phyloP scores from a whole-genome alignment of 2,329 filamentous ascomycete genomes.

The Diatrype stigma region DNA sequence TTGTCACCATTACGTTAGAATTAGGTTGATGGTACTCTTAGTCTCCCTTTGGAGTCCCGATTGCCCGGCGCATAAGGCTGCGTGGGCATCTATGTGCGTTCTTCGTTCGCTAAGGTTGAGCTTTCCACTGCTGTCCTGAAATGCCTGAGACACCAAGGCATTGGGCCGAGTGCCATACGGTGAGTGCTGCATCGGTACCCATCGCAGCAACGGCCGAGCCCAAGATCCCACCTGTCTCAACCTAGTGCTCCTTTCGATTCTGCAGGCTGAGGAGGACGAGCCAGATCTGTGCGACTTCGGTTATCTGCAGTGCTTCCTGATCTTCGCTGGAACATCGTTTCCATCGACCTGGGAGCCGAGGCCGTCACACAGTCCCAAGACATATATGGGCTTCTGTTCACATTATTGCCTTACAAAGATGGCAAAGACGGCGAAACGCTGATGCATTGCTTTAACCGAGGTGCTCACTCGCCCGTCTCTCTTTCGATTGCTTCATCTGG shows the following conservation, averaged over 20 bases:
- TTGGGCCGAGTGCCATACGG: not conserved
- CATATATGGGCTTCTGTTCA: conserved; percentile 20
- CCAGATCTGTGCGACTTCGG: conserved; percentile 29
- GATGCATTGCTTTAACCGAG: conserved; percentile 10
- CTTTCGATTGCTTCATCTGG: conserved; percentile 24
- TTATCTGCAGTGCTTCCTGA: conserved; percentile 29
- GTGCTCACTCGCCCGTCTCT: conserved; percentile 1
- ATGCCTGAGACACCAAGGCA: not conserved
- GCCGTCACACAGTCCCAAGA: conserved; percentile 17
- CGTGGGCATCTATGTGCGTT: not conserved
- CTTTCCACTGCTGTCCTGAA: not conserved
- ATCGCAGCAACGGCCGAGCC: conserved; percentile 1
- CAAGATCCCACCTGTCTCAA: conserved; percentile 3
- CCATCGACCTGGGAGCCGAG: conserved; percentile 24
- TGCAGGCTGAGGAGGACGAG: conserved; percentile 23
- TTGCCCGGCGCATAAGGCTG: not conserved
- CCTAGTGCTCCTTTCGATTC: conserved; percentile 27
- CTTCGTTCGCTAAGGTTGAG: not conserved
- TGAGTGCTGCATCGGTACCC: conserved; percentile 4
- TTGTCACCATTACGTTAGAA: not conserved
- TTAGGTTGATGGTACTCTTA: not conserved
- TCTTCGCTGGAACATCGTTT: conserved; percentile 25
- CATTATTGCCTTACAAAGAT: conserved; percentile 17
- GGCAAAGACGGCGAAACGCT: conserved; percentile 15
- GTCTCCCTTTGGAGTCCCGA: not conserved